These are phyloP conservation scores for Candida hungchunana DNA, from an alignment of 805 yeast species.

Conservation along the genomic window DNA sequence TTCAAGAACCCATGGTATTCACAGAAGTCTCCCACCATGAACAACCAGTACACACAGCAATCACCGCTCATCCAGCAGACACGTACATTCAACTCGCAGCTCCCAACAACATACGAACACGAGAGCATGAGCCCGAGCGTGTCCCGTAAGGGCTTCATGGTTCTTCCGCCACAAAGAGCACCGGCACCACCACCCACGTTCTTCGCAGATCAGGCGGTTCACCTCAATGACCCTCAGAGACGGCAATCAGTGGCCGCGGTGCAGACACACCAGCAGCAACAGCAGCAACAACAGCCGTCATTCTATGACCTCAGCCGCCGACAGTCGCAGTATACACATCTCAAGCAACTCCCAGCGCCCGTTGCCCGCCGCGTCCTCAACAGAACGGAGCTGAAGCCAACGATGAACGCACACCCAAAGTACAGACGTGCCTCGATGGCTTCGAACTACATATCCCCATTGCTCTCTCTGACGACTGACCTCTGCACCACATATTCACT, in stretches of 20 bases:
- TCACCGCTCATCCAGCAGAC: constrained; percentile 13
- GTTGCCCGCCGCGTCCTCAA: constrained; percentile 38
- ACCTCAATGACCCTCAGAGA: constrained; percentile 29
- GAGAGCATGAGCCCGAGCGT: constrained; percentile 23
- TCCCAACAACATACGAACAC: constrained; percentile 49
- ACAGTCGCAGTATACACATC: constrained; percentile 23
- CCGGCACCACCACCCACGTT: constrained; percentile 40
- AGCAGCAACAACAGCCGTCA: constrained; percentile 10
- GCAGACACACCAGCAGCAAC: constrained; percentile 15
- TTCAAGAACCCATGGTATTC: constrained; percentile 28
- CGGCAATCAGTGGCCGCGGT: constrained; percentile 35
- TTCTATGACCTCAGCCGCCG: constrained; percentile 16
- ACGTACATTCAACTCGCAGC: constrained; percentile 29
- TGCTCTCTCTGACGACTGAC: constrained; percentile 71
- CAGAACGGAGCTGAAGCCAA: constrained; percentile 56
- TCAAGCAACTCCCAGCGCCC: constrained; percentile 43
- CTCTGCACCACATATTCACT: constrained; percentile 76
- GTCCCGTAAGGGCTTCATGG: constrained; percentile 23
- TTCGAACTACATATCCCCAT: constrained; percentile 68
- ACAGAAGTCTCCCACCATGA: constrained; percentile 16
- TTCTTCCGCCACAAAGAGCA: constrained; percentile 41
- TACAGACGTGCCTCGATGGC: constrained; percentile 66
- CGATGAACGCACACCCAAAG: constrained; percentile 57
- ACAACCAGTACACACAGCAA: constrained; percentile 5
- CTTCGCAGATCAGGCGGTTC: constrained; percentile 27